phyloP scores from a whole-genome alignment of 208 protist species.

The Wallacemonas rigidus region DNA sequence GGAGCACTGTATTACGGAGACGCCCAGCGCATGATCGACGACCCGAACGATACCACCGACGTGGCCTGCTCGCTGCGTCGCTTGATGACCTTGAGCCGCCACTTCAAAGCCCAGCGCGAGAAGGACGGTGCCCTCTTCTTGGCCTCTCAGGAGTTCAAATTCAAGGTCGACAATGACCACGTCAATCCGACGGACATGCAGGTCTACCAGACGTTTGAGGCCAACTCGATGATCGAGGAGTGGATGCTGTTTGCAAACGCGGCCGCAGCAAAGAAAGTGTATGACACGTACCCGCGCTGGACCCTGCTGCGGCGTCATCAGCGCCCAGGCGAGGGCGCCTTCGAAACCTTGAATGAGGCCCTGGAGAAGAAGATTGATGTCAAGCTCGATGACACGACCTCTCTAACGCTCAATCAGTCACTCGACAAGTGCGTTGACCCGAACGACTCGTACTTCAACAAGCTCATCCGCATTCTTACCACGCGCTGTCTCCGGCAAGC shows the following conservation, averaged over 20 bases:
- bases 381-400: conserved; percentile 80
- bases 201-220: conserved; percentile 90
- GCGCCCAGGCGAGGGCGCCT: conserved; percentile 76
- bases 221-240: conserved; percentile 96
- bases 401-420: conserved; percentile 83
- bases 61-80: conserved; percentile 77
- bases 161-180: conserved; percentile 89
- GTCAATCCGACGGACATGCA: conserved; percentile 90
- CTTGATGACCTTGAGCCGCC: conserved; percentile 74
- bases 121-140: conserved; percentile 87
- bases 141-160: conserved; percentile 91
- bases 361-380: conserved; percentile 60
- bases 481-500: conserved; percentile 93
- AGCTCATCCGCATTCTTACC: conserved; percentile 89
- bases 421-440: conserved; percentile 80
- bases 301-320: conserved; percentile 92
- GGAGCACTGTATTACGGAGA: conserved; percentile 94
- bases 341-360: conserved; percentile 86
- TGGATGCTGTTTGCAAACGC: conserved; percentile 98
- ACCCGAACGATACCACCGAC: conserved; percentile 54
- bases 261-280: conserved; percentile 84
- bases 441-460: conserved; percentile 89
- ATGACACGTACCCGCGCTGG: conserved; percentile 74
- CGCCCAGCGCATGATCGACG: conserved; percentile 94
- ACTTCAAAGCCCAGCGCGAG: conserved; percentile 84